phyloP scores from a whole-genome alignment of 345 rosid genomes.

The Noccaea bulbosa region DNA sequence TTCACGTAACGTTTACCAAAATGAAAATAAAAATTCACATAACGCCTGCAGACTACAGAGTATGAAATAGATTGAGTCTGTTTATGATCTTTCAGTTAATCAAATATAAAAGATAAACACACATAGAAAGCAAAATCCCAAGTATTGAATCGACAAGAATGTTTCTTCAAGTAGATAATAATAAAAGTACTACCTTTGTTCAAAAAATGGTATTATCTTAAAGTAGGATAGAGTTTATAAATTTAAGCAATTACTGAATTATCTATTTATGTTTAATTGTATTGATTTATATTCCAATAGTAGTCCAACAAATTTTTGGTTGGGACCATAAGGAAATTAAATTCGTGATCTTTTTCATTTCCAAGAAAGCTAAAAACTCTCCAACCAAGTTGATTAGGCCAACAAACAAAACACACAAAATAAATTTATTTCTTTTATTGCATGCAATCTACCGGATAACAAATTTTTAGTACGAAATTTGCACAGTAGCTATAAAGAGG shows the following conservation, averaged over 20 bases:
- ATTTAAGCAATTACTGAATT: neutral
- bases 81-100: neutral
- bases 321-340: slow-evolving; percentile 31
- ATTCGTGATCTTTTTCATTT: neutral
- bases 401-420: neutral
- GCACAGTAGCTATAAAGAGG: too few relatives aligned
- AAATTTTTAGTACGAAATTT: too few relatives aligned
- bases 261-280: too few relatives aligned
- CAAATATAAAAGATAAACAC: too few relatives aligned
- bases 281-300: slow-evolving; percentile 4
- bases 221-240: neutral
- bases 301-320: slow-evolving; percentile 14
- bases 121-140: too few relatives aligned
- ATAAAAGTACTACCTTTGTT: neutral
- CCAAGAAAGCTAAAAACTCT: slow-evolving; percentile 10
- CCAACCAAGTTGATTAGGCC: slow-evolving; percentile 31
- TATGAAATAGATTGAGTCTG: neutral
- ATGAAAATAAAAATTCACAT: too few relatives aligned
- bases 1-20: neutral
- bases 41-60: neutral
- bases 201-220: neutral
- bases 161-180: neutral
- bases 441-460: too few relatives aligned
- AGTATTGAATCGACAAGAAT: too few relatives aligned
- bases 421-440: too few relatives aligned